phyloP scores from a whole-genome alignment of 2,329 filamentous ascomycete genomes.

The Nemania sp. region DNA sequence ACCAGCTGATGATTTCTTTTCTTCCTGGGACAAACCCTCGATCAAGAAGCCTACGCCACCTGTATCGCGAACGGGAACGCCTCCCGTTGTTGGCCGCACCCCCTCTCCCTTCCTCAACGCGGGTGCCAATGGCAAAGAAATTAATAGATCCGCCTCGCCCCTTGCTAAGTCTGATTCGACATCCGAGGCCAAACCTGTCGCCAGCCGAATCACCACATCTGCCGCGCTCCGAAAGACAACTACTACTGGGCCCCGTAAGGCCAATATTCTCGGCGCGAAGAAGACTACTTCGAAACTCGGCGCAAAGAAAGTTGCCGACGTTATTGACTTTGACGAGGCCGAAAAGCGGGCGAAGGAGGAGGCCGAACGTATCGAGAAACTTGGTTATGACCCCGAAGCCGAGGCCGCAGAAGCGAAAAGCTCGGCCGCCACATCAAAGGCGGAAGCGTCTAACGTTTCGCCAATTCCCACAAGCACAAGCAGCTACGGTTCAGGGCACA shows the following conservation, averaged over 20 bases:
- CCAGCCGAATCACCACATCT: conserved; percentile 80
- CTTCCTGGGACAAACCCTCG: conserved; percentile 97
- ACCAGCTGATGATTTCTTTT: conserved; percentile 94
- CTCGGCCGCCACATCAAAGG: conserved; percentile 45
- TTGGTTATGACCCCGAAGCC: conserved; percentile 94
- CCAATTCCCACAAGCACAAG: conserved; percentile 81
- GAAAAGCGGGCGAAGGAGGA: conserved; percentile 98
- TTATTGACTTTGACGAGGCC: conserved; percentile 96
- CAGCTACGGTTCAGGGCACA: conserved; percentile 72
- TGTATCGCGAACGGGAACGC: conserved; percentile 88
- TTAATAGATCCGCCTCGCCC: conserved; percentile 84
- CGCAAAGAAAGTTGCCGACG: conserved; percentile 88
- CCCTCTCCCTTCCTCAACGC: conserved; percentile 91
- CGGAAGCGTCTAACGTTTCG: conserved; percentile 69
- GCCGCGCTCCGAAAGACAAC: conserved; percentile 84
- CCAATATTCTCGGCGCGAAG: conserved; percentile 87
- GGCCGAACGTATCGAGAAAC: conserved; percentile 92
- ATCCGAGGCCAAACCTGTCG: conserved; percentile 68
- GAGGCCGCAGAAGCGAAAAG: conserved; percentile 70
- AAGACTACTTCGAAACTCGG: conserved; percentile 85
- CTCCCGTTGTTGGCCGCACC: conserved; percentile 82
- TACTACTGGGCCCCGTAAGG: conserved; percentile 77
- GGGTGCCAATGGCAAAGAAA: conserved; percentile 77
- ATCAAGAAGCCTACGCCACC: conserved; percentile 97
- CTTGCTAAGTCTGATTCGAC: conserved; percentile 72